Evolutionary conservation across 108 stramenopile species (phyloP).

Genomic region (Heterococcus sp.): DNA sequence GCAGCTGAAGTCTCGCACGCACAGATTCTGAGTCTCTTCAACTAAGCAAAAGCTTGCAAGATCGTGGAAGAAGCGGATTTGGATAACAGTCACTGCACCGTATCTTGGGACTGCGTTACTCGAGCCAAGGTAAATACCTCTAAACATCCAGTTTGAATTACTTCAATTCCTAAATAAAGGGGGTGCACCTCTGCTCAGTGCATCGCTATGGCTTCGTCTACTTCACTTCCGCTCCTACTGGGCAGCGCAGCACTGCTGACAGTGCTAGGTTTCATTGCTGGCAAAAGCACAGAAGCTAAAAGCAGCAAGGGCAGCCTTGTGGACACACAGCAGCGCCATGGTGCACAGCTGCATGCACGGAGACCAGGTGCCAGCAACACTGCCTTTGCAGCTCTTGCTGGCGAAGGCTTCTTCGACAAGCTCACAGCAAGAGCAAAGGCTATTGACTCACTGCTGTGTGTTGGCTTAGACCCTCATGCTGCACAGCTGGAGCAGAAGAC

Average conservation of each 20-base stretch:
- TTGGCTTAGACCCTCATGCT: conserved; percentile 91
- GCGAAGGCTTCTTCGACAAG: conserved; percentile 36
- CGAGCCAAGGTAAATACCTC: no score
- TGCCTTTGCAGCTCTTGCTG: background rate
- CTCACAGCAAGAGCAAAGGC: conserved; percentile 53
- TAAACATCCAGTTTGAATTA: no score
- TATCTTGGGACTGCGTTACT: no score
- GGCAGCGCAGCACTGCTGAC: background rate
- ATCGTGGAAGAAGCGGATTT: no score
- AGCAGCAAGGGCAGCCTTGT: background rate
- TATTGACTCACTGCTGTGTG: conserved; percentile 81
- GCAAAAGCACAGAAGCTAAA: background rate
- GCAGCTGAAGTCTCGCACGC: no score
- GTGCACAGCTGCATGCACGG: no score
- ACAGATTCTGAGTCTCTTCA: no score
- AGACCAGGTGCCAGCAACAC: background rate
- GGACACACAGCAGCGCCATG: no score
- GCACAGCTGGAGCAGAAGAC: conserved; percentile 38
- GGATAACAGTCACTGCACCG: no score
- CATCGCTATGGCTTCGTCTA: background rate
- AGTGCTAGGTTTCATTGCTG: background rate
- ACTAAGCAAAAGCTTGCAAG: no score
- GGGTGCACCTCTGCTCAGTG: no score
- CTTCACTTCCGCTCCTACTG: background rate
- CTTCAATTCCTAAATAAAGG: no score